A percentile compares a stretch with the other conserved stretches of the same genome.
These are phyloP conservation scores for Alternaria longipes DNA, from an alignment of 2,329 filamentous ascomycete species.

Conservation along the genomic window DNA sequence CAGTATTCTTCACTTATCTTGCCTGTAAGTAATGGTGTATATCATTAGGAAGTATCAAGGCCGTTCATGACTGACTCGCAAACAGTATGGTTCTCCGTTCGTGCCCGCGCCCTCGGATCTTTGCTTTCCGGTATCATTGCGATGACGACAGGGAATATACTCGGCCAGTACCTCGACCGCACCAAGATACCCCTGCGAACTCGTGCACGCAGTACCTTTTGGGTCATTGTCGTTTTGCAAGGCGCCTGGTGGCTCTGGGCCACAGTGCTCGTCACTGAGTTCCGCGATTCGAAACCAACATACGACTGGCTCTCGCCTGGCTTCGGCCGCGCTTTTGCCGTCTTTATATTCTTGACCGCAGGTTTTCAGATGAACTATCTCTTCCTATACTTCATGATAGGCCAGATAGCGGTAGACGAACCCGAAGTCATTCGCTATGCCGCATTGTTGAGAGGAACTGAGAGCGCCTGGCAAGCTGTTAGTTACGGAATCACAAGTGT, in stretches of 20 bases:
- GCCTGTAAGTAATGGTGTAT: background rate
- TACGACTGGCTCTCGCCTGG: conserved; percentile 72
- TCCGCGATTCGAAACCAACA: conserved; percentile 63
- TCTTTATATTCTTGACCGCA: conserved; percentile 73
- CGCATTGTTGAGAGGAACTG: conserved; percentile 72
- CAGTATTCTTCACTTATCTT: background rate
- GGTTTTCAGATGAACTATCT: conserved; percentile 79
- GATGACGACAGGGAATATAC: conserved; percentile 70
- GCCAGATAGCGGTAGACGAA: conserved; percentile 69
- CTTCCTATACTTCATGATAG: conserved; percentile 57
- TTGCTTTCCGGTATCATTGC: conserved; percentile 75
- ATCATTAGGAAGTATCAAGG: background rate
- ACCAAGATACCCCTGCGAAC: conserved; percentile 62
- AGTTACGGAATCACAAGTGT: conserved; percentile 74
- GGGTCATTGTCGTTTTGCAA: conserved; percentile 64
- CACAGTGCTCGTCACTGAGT: conserved; percentile 70
- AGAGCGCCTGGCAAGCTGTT: conserved; percentile 77
- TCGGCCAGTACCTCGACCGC: conserved; percentile 72
- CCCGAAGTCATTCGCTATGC: conserved; percentile 74
- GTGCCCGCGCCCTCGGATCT: conserved; percentile 73
- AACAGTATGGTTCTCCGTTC: conserved; percentile 73
- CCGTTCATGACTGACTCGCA: background rate
- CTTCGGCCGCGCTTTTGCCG: conserved; percentile 72
- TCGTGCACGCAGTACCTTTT: conserved; percentile 66
- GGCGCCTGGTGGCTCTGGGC: conserved; percentile 79